Evolutionary conservation across 306 rosid species (phyloP).

Genomic region (Malus domestica): ASM211411v1 NC_041789.1:26146001-26146500

Average conservation of each 20-base stretch:
- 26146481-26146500: background rate
- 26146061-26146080: conserved; percentile 79
- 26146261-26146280: too few relatives aligned
- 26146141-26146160: background rate
- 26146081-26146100: conserved; percentile 38
- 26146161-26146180: background rate
- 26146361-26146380: too few relatives aligned
- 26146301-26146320: too few relatives aligned
- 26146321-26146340: too few relatives aligned
- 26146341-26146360: fast-evolving
- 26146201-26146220: background rate
- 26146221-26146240: background rate
- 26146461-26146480: background rate
- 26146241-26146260: background rate
- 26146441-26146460: background rate
- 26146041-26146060: conserved; percentile 96
- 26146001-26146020: conserved; percentile 71
- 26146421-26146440: background rate
- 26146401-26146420: too few relatives aligned
- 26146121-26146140: background rate
- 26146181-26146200: background rate
- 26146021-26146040: conserved; percentile 87
- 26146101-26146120: background rate
- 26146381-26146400: fast-evolving
- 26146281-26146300: too few relatives aligned